phyloP scores from a whole-genome alignment of 106 monocot species.

The Alisma plantagoaquatica region DNA sequence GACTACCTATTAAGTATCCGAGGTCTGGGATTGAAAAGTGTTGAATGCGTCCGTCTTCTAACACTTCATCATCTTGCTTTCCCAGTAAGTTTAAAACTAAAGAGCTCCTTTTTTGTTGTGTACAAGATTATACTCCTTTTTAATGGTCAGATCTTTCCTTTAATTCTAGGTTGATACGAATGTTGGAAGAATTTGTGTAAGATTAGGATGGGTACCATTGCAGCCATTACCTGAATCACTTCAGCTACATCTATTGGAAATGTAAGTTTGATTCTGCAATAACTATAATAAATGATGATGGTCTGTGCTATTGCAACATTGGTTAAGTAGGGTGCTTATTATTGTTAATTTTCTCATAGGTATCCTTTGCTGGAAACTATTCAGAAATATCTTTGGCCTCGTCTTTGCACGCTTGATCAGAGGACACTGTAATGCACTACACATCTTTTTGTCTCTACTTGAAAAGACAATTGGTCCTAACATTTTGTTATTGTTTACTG shows the following conservation, averaged over 20 bases:
- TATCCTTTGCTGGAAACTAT: too few relatives aligned
- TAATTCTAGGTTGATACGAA: constrained; percentile 68
- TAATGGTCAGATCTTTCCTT: neutral
- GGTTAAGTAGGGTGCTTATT: too few relatives aligned
- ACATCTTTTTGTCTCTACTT: too few relatives aligned
- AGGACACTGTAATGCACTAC: too few relatives aligned
- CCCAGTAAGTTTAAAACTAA: constrained; percentile 34
- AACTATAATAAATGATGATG: too few relatives aligned
- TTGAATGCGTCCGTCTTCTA: constrained; percentile 71
- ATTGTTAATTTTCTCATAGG: too few relatives aligned
- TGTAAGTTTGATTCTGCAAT: too few relatives aligned
- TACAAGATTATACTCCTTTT: neutral
- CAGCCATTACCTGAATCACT: constrained; percentile 65
- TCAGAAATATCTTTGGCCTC: too few relatives aligned
- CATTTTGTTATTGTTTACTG: too few relatives aligned
- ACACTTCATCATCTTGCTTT: constrained; percentile 77
- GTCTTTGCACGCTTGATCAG: too few relatives aligned
- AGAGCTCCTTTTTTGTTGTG: neutral
- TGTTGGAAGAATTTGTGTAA: constrained; percentile 79
- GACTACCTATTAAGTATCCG: constrained; percentile 70
- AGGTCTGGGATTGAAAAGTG: constrained; percentile 82
- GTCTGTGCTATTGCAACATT: too few relatives aligned
- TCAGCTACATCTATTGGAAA: constrained; percentile 68
- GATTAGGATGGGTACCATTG: constrained; percentile 88
- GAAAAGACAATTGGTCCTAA: too few relatives aligned